Evolutionary conservation across 176 grass and related monocot genomes (phyloP), one percentile per base, ranked within the genome.

Genomic region (Alloteropsis semialata): DNA sequence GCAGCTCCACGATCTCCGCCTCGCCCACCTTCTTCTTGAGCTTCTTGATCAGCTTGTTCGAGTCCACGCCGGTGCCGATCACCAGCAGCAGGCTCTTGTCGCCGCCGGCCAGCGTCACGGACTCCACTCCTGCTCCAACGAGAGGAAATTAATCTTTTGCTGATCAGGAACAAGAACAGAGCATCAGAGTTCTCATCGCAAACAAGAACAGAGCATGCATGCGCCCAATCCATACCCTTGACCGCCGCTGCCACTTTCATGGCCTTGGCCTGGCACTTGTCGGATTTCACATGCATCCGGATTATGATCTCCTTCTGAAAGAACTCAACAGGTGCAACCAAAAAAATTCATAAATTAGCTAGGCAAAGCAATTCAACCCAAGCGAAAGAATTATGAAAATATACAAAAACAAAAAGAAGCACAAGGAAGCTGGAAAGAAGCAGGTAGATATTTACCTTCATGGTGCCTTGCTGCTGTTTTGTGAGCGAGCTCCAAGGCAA

Each of bases 271-370:
- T 82, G 83, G 72, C 48, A 30, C 43, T 90, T 90, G 36, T 86
- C 78, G 2, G 65, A 48, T 27, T 86, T 82, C 72, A 77, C 72
- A 41, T 64, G 48, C 32, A 90, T 72, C 83, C 88, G 36, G 65
- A 90, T 86, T 45, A 90, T 82, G 30, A 90, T 90, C 83, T 90
- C 88, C 83, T 82, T 86, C 88, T 90, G 83, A 37, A 65, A 76
- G 11, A 22, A 1, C 57, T 1, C 12, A 14, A 54, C 44, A 36
- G 46, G 46, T 28, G 5, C 32, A 57, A n/a, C 25, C 2, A 70
- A 44, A 24, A 24, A 72, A 50, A 18, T 15, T 64, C 14, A 27
- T 14, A 76, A 60, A 51, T 32, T 13, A 2, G 1, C 24, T 13
- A 2, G 1, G 13, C 24, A 55, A 49, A 33, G 34, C 45, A 37